Evolutionary conservation across 2,329 filamentous ascomycete species (phyloP).

Genomic region (Alternaria burnsii): DNA sequence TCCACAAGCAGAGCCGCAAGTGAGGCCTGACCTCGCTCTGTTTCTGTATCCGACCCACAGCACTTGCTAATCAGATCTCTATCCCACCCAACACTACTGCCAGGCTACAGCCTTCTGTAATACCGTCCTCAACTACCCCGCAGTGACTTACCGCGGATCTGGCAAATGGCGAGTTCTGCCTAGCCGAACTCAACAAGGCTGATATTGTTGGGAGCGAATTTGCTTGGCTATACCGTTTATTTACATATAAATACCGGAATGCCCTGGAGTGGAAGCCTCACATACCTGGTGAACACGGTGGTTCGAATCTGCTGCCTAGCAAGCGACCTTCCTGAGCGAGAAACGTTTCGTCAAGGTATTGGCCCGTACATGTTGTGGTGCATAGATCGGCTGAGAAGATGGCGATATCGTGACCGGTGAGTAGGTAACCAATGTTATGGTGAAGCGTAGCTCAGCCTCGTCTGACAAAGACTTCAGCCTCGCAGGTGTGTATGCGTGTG

Average conservation of each 20-base stretch:
- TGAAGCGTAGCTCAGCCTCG: slow-evolving; percentile 23
- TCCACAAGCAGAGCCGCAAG: slow-evolving; percentile 18
- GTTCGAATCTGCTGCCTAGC: slow-evolving; percentile 22
- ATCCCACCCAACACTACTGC: slow-evolving; percentile 9
- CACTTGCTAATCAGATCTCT: slow-evolving; percentile 1
- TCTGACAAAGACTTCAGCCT: slow-evolving; percentile 22
- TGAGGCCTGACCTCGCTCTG: slow-evolving; percentile 9
- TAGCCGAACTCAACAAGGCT: slow-evolving; percentile 12
- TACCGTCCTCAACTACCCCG: slow-evolving; percentile 13
- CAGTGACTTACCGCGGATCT: slow-evolving; percentile 4
- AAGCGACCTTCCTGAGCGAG: slow-evolving; percentile 6
- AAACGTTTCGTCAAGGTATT: slow-evolving; percentile 14
- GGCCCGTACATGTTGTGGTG: slow-evolving; percentile 8
- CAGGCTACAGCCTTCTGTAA: slow-evolving; percentile 12
- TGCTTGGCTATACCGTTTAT: slow-evolving; percentile 1
- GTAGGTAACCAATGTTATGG: slow-evolving; percentile 14
- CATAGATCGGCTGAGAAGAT: slow-evolving; percentile 7
- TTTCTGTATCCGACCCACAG: neutral
- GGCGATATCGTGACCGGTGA: slow-evolving; percentile 26
- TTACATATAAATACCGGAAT: slow-evolving; percentile 3
- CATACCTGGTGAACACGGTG: slow-evolving; percentile 20
- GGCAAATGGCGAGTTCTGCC: slow-evolving; percentile 15
- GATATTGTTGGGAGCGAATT: slow-evolving; percentile 8
- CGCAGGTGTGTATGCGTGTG: slow-evolving; percentile 4
- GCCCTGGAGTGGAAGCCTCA: slow-evolving; percentile 1